These are phyloP conservation scores for Globisporangium nagaii DNA, from an alignment of 352 stramenopile genomes.

Conservation along the genomic window DNA sequence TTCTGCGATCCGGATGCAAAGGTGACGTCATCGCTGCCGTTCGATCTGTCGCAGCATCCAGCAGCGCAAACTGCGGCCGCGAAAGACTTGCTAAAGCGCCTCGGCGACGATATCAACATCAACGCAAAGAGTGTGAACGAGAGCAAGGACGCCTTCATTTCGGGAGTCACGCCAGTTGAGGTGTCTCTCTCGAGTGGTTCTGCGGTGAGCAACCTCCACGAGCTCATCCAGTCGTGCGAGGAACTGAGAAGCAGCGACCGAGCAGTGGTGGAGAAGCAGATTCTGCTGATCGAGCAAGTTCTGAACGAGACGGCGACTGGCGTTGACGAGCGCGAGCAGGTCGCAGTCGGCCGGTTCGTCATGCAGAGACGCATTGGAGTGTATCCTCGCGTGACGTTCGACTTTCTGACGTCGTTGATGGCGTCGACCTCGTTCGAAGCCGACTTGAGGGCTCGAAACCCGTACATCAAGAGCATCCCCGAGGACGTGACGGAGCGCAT, in stretches of 20 bases:
- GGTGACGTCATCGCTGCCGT: slow-evolving; percentile 71
- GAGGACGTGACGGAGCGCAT: slow-evolving; percentile 39
- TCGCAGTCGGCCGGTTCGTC: slow-evolving; percentile 44
- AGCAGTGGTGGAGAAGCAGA: slow-evolving; percentile 39
- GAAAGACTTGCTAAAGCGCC: slow-evolving; percentile 90
- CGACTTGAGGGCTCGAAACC: slow-evolving; percentile 64
- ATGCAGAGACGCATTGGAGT: slow-evolving; percentile 50
- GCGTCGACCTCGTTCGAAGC: slow-evolving; percentile 49
- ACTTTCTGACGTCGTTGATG: slow-evolving; percentile 74
- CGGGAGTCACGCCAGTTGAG: slow-evolving; percentile 49
- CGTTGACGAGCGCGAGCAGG: slow-evolving; percentile 1
- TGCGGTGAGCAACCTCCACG: slow-evolving; percentile 28
- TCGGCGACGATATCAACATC: slow-evolving; percentile 90
- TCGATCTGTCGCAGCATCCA: slow-evolving; percentile 89
- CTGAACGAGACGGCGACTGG: slow-evolving; percentile 41
- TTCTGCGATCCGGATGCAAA: slow-evolving; percentile 64
- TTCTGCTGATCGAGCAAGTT: slow-evolving; percentile 38
- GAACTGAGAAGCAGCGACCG: slow-evolving; percentile 49
- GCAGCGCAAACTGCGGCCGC: slow-evolving; percentile 91
- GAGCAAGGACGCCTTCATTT: slow-evolving; percentile 73
- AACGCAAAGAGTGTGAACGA: slow-evolving; percentile 68
- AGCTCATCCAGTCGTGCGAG: slow-evolving; percentile 49
- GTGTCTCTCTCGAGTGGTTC: slow-evolving; percentile 17
- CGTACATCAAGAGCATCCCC: slow-evolving; percentile 34
- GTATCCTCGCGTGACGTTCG: slow-evolving; percentile 64